Base-by-base conservation (phyloP, 2,329 filamentous ascomycete species). In the Lecanicillium sp. region DNA sequence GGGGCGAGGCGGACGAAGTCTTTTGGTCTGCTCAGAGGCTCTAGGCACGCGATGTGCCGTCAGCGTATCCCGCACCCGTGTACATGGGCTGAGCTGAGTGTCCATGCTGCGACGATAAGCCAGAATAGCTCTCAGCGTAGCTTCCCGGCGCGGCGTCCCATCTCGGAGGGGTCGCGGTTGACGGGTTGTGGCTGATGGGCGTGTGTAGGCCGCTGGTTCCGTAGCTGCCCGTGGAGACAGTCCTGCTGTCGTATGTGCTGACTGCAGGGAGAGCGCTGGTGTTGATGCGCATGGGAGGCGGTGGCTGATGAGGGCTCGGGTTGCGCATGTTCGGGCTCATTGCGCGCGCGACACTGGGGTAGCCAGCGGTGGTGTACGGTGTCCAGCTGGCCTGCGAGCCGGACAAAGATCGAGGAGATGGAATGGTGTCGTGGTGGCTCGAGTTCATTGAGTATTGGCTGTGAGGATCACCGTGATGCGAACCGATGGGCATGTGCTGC, bases 321-420 rank as follows among this genome's bases (percentile, higher is more conserved):
- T 63, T 56, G 29, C 66, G 61, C 32, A 67, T 55, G 44, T 54
- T 58, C 4, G 66, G 66, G 51, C 66, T 69, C 26, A 79, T 61
- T 0, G 73, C 66, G n/a, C 75, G 70, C 7, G 59, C 57, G 7
- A 64, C 52, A 1, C 60, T 56, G 1, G 66, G 58, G 49, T 68
- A 69, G 11, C 61, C 54, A 2, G 64, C 53, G 2, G 65, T 55
- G 12, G 67, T 62, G 56, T 77, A 78, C 0, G 68, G 60, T 1
- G 64, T 64, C 77, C 77, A 80, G n/a, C 66, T 64, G 2, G 72
- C 62, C 4, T 70, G 65, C 1, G 69, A 69, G 2, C 73, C 72
- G 0, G 72, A 68, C 2, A 79, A 62, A 2, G 75, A 76, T 1
- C 77, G 67, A 1, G 77, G 76, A 8, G 76, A 79, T 0, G 74